A percentile compares a stretch with the other conserved stretches of the same genome.
Evolutionary conservation across 2,329 filamentous ascomycete genomes (phyloP).

Genomic region (Aspergillus brasiliensis): DNA sequence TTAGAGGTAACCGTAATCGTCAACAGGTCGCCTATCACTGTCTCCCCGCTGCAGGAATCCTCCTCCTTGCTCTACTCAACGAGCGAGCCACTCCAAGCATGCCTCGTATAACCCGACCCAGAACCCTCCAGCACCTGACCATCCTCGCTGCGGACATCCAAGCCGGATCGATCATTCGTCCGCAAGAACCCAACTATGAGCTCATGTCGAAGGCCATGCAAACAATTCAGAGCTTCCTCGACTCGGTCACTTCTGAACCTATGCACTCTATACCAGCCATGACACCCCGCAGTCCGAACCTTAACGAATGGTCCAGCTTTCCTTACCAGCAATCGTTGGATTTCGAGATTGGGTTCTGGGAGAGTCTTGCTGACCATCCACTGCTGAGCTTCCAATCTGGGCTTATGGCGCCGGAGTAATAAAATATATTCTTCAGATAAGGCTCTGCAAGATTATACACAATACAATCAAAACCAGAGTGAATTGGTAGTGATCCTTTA

Average conservation of each 20-base stretch:
- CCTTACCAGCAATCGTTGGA: not conserved
- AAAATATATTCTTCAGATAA: too few species aligned
- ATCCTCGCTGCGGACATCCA: constrained; percentile 33
- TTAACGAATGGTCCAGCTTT: too few species aligned
- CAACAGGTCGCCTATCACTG: constrained; percentile 31
- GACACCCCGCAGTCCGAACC: not conserved
- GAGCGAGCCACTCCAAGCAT: constrained; percentile 17
- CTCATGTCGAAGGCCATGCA: constrained; percentile 28
- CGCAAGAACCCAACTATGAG: constrained; percentile 28
- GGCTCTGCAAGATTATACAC: too few species aligned
- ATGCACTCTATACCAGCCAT: not conserved
- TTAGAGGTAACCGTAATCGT: too few species aligned
- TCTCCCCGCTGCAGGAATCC: constrained; percentile 32
- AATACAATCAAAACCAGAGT: too few species aligned
- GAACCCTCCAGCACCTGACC: constrained; percentile 28
- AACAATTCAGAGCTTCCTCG: constrained; percentile 29
- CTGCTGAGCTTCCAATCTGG: too few species aligned
- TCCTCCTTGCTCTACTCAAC: constrained; percentile 31
- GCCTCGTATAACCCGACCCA: constrained; percentile 18
- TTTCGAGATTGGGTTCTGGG: not conserved
- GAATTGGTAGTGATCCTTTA: too few species aligned
- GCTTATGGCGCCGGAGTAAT: too few species aligned
- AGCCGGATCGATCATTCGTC: constrained; percentile 27
- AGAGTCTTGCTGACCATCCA: not conserved
- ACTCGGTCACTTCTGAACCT: constrained; percentile 17